Base-by-base conservation (phyloP, 108 stramenopile genomes). In the Skeletonema tropicum region DNA sequence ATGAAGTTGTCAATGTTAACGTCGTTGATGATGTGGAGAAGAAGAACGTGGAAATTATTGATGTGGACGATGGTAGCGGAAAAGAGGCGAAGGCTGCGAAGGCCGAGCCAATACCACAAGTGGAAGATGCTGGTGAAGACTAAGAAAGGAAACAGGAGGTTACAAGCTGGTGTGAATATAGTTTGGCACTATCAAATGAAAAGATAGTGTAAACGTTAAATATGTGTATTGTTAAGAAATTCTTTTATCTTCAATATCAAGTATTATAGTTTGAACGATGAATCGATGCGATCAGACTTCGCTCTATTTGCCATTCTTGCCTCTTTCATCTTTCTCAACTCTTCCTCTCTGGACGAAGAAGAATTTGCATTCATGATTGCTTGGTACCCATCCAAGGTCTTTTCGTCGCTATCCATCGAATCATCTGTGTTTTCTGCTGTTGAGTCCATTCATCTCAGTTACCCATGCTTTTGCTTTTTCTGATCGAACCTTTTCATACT, bases 341-440 rank as follows among this genome's bases (percentile, higher is more conserved):
- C 88, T 10, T 87, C 93, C 45, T 89, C 82, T 68, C 89, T 75
- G 1, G 79, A 83, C 6, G 46, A 23, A 17, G 88, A 41, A 25
- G 79, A 61, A 65, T 92, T 94, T 0, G 91, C 88, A 38, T 71
- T 45, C 59, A 79, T 74, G 49, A 94, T 92, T 13, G 62, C 87
- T 67, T 88, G 85, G 70, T 94, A 94, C 5, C 93, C 93, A 73
- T 94, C 93, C 63, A 67, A 89, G 9, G 90, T 90, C 29, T 77
- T 88, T 79, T 92, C 93, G 55, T 79, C 73, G 3, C 61, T 57
- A 30, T 55, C 52, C 2, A 55, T 3, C 0, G 52, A 10, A 23
- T 25, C 23, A 55, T 23, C 52, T 25, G 23, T 23, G 52, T 23
- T 10, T 30, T 45, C 41, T 66, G n/a, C 35, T 12, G 57, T 4